These are phyloP conservation scores for Alternaria sp. DNA, from an alignment of 2,329 filamentous ascomycete species.

Conservation along the genomic window DNA sequence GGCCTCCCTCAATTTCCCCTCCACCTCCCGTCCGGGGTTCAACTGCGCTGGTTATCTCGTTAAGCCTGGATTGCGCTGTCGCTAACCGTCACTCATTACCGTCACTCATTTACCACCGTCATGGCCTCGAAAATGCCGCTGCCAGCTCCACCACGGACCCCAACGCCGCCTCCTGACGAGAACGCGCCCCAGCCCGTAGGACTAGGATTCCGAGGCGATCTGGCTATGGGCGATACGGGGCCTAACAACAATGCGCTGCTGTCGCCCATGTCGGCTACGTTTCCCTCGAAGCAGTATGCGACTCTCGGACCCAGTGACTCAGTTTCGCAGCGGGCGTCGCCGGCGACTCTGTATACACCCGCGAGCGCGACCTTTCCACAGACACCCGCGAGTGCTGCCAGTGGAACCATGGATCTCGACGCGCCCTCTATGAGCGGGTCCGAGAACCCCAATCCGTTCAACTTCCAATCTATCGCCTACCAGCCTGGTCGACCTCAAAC, in stretches of 20 bases:
- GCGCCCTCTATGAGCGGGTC: constrained; percentile 38
- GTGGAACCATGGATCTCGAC: constrained; percentile 38
- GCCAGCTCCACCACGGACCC: constrained; percentile 67
- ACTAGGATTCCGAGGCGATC: constrained; percentile 42
- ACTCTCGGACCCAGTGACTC: constrained; percentile 44
- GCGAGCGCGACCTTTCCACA: constrained; percentile 44
- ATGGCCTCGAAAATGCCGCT: constrained; percentile 68
- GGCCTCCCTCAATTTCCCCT: constrained; percentile 31
- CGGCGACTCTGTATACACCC: constrained; percentile 41
- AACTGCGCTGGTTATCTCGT: constrained; percentile 19
- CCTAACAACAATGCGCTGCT: constrained; percentile 43
- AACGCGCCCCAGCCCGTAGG: constrained; percentile 46
- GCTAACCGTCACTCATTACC: constrained; percentile 25
- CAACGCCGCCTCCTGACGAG: constrained; percentile 67
- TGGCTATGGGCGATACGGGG: constrained; percentile 32
- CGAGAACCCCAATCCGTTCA: constrained; percentile 75
- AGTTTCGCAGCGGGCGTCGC: constrained; percentile 42
- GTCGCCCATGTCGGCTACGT: constrained; percentile 50
- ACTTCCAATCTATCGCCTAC: constrained; percentile 76
- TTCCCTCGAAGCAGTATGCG: constrained; percentile 45
- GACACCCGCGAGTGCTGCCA: constrained; percentile 38
- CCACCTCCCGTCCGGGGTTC: constrained; percentile 23
- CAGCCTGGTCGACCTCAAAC: constrained; percentile 68
- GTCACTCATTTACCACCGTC: constrained; percentile 30
- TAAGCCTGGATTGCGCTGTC: constrained; percentile 19